phyloP scores from a whole-genome alignment of 1,139 yeast genomes.

The Saccharomyces hybrid region DNA sequence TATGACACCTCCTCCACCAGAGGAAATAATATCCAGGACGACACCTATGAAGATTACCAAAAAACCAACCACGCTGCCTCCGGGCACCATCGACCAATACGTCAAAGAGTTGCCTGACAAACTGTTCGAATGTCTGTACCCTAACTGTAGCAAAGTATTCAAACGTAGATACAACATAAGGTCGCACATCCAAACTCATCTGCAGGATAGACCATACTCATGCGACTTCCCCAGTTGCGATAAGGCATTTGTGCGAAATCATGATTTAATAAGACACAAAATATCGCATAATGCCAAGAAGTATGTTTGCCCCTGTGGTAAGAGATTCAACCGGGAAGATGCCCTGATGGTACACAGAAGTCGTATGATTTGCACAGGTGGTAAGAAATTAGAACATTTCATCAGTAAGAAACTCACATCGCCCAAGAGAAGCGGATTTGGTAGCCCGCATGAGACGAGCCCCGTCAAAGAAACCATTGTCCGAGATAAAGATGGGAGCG shows the following conservation, averaged over 20 bases:
- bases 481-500: neutral
- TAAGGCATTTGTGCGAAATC: conserved; percentile 74
- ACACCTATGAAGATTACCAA: conserved; percentile 31
- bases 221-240: conserved; percentile 58
- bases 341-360: conserved; percentile 76
- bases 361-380: conserved; percentile 71
- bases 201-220: conserved; percentile 80
- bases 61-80: conserved; percentile 66
- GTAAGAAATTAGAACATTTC: conserved; percentile 36
- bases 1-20: conserved; percentile 1
- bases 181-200: conserved; percentile 92
- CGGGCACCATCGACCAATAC: conserved; percentile 80
- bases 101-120: conserved; percentile 54
- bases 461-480: conserved; percentile 2
- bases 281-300: conserved; percentile 78
- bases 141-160: conserved; percentile 75
- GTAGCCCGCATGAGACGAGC: neutral
- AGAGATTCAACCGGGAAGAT: conserved; percentile 80
- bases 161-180: conserved; percentile 86
- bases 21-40: conserved; percentile 2
- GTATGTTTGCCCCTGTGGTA: conserved; percentile 79
- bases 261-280: conserved; percentile 83
- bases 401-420: conserved; percentile 22
- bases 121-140: conserved; percentile 62
- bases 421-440: conserved; percentile 12